phyloP scores from a whole-genome alignment of 176 grass and related monocot species.

The Chrysopogon serrulatus region DNA sequence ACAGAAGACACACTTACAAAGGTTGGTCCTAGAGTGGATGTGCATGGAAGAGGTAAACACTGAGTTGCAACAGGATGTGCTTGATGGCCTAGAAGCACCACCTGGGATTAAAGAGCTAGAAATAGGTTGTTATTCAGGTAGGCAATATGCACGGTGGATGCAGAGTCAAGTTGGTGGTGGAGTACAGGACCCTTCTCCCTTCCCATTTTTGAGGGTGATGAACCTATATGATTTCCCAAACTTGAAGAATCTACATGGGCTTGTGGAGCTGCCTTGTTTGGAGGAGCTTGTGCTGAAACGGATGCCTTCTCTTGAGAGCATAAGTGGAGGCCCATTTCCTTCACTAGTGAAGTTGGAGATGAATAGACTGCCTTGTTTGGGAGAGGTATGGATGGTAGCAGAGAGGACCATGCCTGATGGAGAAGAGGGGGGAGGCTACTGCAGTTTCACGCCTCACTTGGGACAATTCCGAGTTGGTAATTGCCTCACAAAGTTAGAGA shows the following conservation, averaged over 20 bases:
- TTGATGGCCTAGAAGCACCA: too few relatives aligned
- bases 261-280: neutral
- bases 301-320: neutral
- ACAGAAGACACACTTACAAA: too few relatives aligned
- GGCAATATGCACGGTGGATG: neutral
- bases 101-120: neutral
- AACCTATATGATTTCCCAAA: neutral
- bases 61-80: too few relatives aligned
- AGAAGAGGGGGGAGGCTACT: too few relatives aligned
- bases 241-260: too few relatives aligned
- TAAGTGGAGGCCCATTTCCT: conserved; percentile 5
- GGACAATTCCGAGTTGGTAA: too few relatives aligned
- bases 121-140: neutral
- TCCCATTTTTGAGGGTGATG: neutral
- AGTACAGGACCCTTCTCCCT: neutral
- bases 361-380: neutral
- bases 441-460: too few relatives aligned
- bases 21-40: too few relatives aligned
- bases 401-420: too few relatives aligned
- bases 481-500: too few relatives aligned
- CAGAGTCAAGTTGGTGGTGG: neutral
- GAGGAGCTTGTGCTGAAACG: neutral
- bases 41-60: too few relatives aligned
- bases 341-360: neutral
- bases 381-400: neutral